Evolutionary conservation across 495 filamentous ascomycete genomes (phyloP).

Genomic region (Emericellopsis terricola): DNA sequence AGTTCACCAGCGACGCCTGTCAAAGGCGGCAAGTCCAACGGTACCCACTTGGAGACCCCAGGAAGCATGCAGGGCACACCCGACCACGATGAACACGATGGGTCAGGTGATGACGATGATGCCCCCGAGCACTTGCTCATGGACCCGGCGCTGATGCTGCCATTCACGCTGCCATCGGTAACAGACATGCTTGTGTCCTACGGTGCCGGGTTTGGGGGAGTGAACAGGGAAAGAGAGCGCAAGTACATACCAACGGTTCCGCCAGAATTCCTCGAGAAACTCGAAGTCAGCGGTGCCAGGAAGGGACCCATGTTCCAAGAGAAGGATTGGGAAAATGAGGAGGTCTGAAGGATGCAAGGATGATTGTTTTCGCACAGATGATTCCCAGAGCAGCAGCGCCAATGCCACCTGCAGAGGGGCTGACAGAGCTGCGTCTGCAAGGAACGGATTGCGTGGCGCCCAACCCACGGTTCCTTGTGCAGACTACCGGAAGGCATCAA

Average conservation of each 20-base stretch:
- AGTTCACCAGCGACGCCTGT: conserved; percentile 23
- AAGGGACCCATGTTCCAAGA: conserved; percentile 23
- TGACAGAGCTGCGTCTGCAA: too few species aligned
- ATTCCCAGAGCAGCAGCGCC: too few species aligned
- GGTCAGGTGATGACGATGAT: conserved; percentile 42
- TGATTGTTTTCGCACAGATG: background rate
- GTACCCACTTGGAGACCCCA: conserved; percentile 10
- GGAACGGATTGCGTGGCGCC: too few species aligned
- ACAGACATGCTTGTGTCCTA: conserved; percentile 95
- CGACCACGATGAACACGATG: conserved; percentile 7
- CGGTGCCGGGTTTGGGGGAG: conserved; percentile 82
- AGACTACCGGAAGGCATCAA: too few species aligned
- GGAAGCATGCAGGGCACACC: conserved; percentile 11
- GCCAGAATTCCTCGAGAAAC: conserved; percentile 76
- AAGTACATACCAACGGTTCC: conserved; percentile 97
- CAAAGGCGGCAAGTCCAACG: conserved; percentile 12
- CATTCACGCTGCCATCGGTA: conserved; percentile 84
- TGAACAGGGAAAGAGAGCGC: conserved; percentile 77
- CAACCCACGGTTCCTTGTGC: too few species aligned
- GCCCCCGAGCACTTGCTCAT: conserved; percentile 55
- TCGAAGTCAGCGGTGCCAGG: conserved; percentile 41
- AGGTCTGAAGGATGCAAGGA: conserved; percentile 11
- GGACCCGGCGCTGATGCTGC: conserved; percentile 82
- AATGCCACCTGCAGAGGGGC: too few species aligned
- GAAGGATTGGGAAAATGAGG: conserved; percentile 33